A percentile compares a stretch with the other conserved stretches of the same genome.
These are phyloP conservation scores for Trametes sp. DNA, from an alignment of 1,284 basidiomycete species.

Conservation along the genomic window DNA sequence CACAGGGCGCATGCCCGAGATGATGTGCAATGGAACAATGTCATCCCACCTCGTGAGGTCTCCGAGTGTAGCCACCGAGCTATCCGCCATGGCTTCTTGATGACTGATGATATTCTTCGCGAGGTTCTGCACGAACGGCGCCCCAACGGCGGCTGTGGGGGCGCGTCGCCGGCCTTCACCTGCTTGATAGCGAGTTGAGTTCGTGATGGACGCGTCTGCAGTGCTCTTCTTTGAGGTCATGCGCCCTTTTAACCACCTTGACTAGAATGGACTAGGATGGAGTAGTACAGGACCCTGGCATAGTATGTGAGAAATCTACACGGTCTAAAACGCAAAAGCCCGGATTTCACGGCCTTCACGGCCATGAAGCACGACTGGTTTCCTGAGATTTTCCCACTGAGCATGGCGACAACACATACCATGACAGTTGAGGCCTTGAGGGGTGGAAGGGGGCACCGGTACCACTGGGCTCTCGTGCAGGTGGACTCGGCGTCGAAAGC, in stretches of 20 bases:
- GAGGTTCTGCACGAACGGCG: conserved; percentile 58
- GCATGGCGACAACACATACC: too few relatives aligned
- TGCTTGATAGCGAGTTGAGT: conserved; percentile 46
- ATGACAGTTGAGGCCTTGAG: too few relatives aligned
- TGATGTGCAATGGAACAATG: conserved; percentile 61
- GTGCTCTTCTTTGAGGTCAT: conserved; percentile 62
- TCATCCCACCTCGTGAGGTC: conserved; percentile 50
- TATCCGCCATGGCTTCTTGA: conserved; percentile 59
- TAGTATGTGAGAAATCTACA: too few relatives aligned
- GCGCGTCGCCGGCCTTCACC: conserved; percentile 48
- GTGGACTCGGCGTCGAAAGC: too few relatives aligned
- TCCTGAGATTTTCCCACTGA: too few relatives aligned
- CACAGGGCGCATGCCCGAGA: conserved; percentile 55
- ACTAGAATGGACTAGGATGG: conserved; percentile 47
- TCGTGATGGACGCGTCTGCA: conserved; percentile 18
- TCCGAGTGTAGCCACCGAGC: conserved; percentile 61
- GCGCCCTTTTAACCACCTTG: conserved; percentile 78
- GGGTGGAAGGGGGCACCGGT: too few relatives aligned
- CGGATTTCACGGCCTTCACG: too few relatives aligned
- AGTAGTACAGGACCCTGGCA: too few relatives aligned
- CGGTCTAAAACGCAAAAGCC: too few relatives aligned
- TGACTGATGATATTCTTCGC: conserved; percentile 59
- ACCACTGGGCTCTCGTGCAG: too few relatives aligned
- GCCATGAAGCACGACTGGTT: too few relatives aligned
- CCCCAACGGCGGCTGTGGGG: conserved; percentile 40